Evolutionary conservation across 192 early-diverging fungal genomes (phyloP).

Genomic region (Coemansia sp.): DNA sequence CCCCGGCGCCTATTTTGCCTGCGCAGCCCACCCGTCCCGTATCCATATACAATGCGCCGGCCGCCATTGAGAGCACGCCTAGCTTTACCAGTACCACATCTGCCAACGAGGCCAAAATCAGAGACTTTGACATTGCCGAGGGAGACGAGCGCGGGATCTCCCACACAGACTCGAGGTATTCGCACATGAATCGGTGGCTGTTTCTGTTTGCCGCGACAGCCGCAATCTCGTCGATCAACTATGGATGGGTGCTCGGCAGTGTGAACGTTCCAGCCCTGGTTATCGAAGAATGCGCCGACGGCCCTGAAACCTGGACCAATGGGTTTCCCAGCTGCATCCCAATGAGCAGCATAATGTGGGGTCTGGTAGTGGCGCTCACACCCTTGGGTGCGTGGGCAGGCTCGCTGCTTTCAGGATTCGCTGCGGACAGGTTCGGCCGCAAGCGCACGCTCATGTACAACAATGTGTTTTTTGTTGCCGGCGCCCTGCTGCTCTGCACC

Average conservation of each 20-base stretch:
- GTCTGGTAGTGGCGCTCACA: constrained; percentile 56
- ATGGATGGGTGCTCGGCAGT: constrained; percentile 53
- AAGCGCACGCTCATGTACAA: constrained; percentile 63
- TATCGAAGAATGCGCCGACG: constrained; percentile 52
- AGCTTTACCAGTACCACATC: constrained; percentile 31
- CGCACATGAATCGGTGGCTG: constrained; percentile 25
- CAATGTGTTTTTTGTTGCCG: constrained; percentile 62
- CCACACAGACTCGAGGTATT: constrained; percentile 35
- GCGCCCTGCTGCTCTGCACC: constrained; percentile 62
- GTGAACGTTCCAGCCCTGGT: constrained; percentile 56
- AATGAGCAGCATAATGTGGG: constrained; percentile 64
- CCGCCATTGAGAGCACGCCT: constrained; percentile 1
- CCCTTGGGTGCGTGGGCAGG: constrained; percentile 76
- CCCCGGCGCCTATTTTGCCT: background rate
- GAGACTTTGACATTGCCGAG: constrained; percentile 8
- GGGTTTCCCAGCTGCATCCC: constrained; percentile 66
- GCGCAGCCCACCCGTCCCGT: constrained; percentile 5
- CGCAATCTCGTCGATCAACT: constrained; percentile 49
- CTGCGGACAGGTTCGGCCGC: constrained; percentile 69
- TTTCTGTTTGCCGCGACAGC: constrained; percentile 37
- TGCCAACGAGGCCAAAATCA: constrained; percentile 5
- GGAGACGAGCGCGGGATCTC: constrained; percentile 25
- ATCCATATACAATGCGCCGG: constrained; percentile 12
- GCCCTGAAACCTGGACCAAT: constrained; percentile 38
- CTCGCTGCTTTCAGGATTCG: constrained; percentile 63